Conservation (phyloP, 257 asterid species). For the Capsicum pubescens region DNA sequence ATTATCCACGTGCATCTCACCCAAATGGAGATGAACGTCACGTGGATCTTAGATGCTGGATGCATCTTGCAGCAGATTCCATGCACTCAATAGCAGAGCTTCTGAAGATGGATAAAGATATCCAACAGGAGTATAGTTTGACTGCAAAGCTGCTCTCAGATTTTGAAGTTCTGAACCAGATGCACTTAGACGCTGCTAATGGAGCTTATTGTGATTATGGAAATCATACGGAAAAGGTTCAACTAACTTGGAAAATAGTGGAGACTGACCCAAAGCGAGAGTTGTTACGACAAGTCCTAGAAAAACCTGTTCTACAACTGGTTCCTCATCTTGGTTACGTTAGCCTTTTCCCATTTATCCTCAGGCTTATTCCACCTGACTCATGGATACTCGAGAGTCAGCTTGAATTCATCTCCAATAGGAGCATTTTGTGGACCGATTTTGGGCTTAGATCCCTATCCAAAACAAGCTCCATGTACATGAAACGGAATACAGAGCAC, state of each 20-base stretch:
- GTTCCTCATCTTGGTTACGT: conserved; percentile 96
- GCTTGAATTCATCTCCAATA: conserved; percentile 83
- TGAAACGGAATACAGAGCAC: conserved; percentile 95
- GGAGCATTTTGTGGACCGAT: conserved; percentile 82
- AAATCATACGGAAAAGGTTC: conserved; percentile 91
- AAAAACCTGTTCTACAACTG: conserved; percentile 71
- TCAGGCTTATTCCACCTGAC: conserved; percentile 88
- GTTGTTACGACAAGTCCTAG: conserved; percentile 75
- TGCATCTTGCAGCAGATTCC: conserved; percentile 95
- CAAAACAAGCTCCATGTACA: conserved; percentile 86
- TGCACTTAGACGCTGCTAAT: conserved; percentile 69
- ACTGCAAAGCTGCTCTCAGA: conserved; percentile 83
- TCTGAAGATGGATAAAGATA: conserved; percentile 59
- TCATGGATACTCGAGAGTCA: conserved; percentile 84
- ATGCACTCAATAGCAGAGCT: conserved; percentile 84
- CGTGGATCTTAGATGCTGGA: conserved; percentile 99
- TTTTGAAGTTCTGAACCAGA: conserved; percentile 88
- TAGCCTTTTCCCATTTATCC: conserved; percentile 95
- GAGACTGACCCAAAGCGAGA: conserved; percentile 72
- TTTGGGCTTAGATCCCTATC: conserved; percentile 92
- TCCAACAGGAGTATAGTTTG: conserved; percentile 62
- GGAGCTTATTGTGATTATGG: conserved; percentile 98
- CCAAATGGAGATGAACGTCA: conserved; percentile 95
- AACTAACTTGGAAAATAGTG: conserved; percentile 68
- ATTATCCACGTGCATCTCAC: conserved; percentile 99